phyloP scores from a whole-genome alignment of 257 asterid genomes.

The Solanum sparsipilum region DNA sequence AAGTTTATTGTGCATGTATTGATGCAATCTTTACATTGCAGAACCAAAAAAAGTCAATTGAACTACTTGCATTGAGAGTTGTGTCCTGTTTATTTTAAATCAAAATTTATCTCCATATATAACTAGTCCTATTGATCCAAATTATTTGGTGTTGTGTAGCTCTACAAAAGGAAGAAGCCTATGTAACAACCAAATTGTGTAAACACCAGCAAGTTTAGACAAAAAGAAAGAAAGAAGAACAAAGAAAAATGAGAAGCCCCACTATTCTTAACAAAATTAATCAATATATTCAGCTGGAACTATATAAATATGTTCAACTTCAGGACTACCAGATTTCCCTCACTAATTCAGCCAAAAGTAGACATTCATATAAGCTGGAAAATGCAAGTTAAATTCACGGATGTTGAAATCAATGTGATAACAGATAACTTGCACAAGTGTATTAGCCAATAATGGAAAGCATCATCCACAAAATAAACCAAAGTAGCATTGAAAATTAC shows the following conservation, averaged over 20 bases:
- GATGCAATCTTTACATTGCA: not conserved
- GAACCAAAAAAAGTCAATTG: not conserved
- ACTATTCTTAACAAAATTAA: not conserved
- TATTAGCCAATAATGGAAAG: not conserved
- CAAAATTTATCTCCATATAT: not conserved
- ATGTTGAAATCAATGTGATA: not conserved
- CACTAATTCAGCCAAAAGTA: not conserved
- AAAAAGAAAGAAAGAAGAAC: not conserved
- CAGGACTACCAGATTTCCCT: not conserved
- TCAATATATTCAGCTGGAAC: not conserved
- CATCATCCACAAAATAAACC: not conserved
- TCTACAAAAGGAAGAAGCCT: not conserved
- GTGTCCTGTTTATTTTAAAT: not conserved
- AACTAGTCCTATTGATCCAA: not conserved
- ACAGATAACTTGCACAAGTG: not conserved
- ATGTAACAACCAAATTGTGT: not conserved
- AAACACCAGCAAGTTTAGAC: not conserved
- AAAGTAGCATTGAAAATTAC: not conserved
- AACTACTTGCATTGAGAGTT: not conserved
- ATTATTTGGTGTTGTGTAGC: not conserved
- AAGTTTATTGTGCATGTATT: not conserved
- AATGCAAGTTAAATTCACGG: not conserved
- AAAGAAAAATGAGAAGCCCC: not conserved
- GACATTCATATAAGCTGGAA: not conserved
- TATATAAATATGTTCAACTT: not conserved